Evolutionary conservation across 148 eudicot genomes (phyloP), one percentile per base, ranked within the genome.

Genomic region (Cornus controversa): DNA sequence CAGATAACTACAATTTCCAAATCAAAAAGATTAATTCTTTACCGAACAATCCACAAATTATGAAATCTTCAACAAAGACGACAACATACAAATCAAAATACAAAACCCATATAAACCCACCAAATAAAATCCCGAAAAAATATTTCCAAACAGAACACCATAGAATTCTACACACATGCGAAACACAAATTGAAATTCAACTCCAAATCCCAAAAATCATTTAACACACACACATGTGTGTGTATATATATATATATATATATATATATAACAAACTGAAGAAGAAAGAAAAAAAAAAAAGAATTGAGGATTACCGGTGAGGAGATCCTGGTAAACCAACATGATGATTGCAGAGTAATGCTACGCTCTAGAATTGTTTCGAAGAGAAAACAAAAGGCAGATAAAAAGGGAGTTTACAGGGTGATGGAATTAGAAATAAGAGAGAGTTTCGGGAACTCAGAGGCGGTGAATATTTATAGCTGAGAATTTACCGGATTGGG

Each of bases 291-390:
- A 1, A 31, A 5, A 31, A 31, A 29, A 1, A 34, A 16, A 0
- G 11, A 16, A 13, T 73, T 67, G 28, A 64, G 3, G n/a, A 3
- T 14, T 78, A 85, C 88, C 85, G n/a, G 77, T 69, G 27, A 82
- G 34, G 26, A 85, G 73, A 54, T 85, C 85, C 45, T 82, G 81
- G 57, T 85, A 85, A 5, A 85, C 75, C 70, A 85, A 67, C 88
- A 85, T 85, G 81, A 85, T 85, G 81, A 34, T 77, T 70, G 66
- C 26, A 25, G 75, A 50, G 2, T 53, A 27, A 14, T 54, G 15
- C 64, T 60, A 60, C 34, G 26, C 63, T 45, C 63, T 71, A 18
- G 31, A 28, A 18, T 25, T 47, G n/a, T n/a, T 47, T 18, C 9
- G 29, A 72, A 34, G 69, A 36, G 73, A 53, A 7, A 54, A 29